Base-by-base conservation (phyloP, 495 filamentous ascomycete species). In the Xylaria castorea region DNA sequence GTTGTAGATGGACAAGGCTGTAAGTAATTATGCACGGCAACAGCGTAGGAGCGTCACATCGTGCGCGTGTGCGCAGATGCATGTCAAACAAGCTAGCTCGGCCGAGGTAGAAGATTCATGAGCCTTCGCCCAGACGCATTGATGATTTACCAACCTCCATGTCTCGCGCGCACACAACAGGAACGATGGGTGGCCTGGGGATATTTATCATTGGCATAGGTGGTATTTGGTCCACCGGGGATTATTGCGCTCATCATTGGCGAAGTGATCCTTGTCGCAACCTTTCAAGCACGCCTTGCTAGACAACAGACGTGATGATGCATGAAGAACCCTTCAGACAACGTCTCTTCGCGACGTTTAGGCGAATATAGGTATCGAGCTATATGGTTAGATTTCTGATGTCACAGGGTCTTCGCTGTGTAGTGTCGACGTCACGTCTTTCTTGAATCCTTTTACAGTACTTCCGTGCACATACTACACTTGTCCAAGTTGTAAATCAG, bases 11-110 rank as follows among this genome's bases (percentile, higher is more conserved):
- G 50, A 68, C 48, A 71, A 71, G 69, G 69, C 69, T 71, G 69
- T 46, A 57, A 53, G 61, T 48, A 71, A 71, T 71, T n/a, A 71
- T 71, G 69, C 69, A 55, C 60, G 34, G 34, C 60, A 71, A 61
- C 20, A 71, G 48, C 11, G 22, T 65, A 51, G 32, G 60, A 57
- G 69, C 42, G 69, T 71, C 62, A 65, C 69, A 65, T 65, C 46
- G 69, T 57, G 58, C 34, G 44, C 46, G 25, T 50, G n/a, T 42
- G 36, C 58, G 46, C 60, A 71, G 44, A 44, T 30, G 67, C 67
- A 62, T 38, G 67, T 50, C 67, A 62, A 70, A 53, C 57, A 36
- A 61, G 55, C 30, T 30, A 42, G 40, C 14, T 50, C 58, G 44
- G 53, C 25, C 16, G 32, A 40, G 66, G 12, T 22, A 51, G 51